These are phyloP conservation scores for Quercus phellos DNA, from an alignment of 331 rosid species.

Conservation along the genomic window DNA sequence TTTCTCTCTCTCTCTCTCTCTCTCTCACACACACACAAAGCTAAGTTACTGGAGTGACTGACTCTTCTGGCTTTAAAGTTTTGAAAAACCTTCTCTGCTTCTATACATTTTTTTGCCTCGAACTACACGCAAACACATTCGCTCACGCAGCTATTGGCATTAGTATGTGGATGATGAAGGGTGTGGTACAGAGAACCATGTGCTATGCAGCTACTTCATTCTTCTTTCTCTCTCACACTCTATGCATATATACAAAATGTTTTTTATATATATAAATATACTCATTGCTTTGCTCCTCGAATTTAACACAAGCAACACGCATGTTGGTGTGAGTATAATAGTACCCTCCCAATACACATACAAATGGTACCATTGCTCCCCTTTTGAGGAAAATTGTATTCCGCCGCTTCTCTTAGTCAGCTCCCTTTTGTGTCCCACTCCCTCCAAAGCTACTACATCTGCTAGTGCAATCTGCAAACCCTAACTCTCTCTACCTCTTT, in stretches of 20 bases:
- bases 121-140: slow-evolving; percentile 32
- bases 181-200: slow-evolving; percentile 34
- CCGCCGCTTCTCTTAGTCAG: slow-evolving; percentile 8
- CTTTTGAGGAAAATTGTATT: slow-evolving; percentile 25
- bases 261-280: neutral
- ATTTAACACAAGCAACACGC: slow-evolving; percentile 31
- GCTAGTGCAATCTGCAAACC: neutral
- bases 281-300: slow-evolving; percentile 18
- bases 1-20: neutral
- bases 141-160: slow-evolving; percentile 30
- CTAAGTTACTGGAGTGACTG: neutral
- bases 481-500: neutral
- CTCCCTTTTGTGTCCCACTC: neutral
- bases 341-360: slow-evolving; percentile 5
- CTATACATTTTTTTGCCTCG: slow-evolving; percentile 31
- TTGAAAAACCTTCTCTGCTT: slow-evolving; percentile 15
- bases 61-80: neutral
- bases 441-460: neutral
- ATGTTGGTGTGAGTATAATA: slow-evolving; percentile 14
- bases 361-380: slow-evolving; percentile 14
- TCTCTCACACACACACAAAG: neutral
- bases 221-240: neutral
- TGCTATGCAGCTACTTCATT: slow-evolving; percentile 25
- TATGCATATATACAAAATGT: neutral
- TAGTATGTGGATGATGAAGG: slow-evolving; percentile 32